phyloP scores from a whole-genome alignment of 1,284 basidiomycete species.

The Boletellus sp. region DNA sequence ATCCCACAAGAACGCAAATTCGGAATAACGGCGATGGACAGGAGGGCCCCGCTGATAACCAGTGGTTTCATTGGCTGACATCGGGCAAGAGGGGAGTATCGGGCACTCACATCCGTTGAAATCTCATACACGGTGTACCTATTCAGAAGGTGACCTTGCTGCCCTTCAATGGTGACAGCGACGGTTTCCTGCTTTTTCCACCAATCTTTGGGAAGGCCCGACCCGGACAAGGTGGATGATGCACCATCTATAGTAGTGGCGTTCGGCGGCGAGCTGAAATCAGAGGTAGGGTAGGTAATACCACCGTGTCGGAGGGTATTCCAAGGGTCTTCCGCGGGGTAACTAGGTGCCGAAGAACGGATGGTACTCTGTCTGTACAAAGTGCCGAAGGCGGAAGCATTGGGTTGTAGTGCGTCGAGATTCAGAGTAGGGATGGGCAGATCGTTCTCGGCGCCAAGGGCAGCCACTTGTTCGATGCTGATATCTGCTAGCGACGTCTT shows the following conservation, averaged over 20 bases:
- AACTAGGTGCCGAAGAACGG: conserved; percentile 42
- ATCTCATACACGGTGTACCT: conserved; percentile 80
- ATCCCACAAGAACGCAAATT: conserved; percentile 88
- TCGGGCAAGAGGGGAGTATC: background rate
- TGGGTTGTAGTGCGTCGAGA: conserved; percentile 52
- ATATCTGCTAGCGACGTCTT: conserved; percentile 47
- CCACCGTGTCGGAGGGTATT: conserved; percentile 35
- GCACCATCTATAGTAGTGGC: conserved; percentile 44
- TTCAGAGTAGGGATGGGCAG: conserved; percentile 68
- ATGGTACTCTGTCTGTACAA: conserved; percentile 39
- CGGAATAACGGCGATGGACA: conserved; percentile 78
- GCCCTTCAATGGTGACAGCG: conserved; percentile 69
- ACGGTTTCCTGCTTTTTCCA: conserved; percentile 80
- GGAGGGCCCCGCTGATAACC: conserved; percentile 52
- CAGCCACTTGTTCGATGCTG: conserved; percentile 79
- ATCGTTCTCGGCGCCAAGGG: conserved; percentile 65
- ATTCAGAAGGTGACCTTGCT: conserved; percentile 86
- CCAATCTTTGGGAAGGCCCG: conserved; percentile 73
- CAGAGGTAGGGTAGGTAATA: conserved; percentile 14
- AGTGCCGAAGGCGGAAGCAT: conserved; percentile 47
- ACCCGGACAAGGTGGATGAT: conserved; percentile 60
- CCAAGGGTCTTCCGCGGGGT: conserved; percentile 73
- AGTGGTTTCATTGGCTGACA: conserved; percentile 10
- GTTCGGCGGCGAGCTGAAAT: conserved; percentile 25
- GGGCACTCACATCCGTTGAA: conserved; percentile 64